A percentile compares a stretch with the other conserved stretches of the same genome.
phyloP scores from a whole-genome alignment of 106 monocot genomes.

The Acanthochlamys bracteata region DNA sequence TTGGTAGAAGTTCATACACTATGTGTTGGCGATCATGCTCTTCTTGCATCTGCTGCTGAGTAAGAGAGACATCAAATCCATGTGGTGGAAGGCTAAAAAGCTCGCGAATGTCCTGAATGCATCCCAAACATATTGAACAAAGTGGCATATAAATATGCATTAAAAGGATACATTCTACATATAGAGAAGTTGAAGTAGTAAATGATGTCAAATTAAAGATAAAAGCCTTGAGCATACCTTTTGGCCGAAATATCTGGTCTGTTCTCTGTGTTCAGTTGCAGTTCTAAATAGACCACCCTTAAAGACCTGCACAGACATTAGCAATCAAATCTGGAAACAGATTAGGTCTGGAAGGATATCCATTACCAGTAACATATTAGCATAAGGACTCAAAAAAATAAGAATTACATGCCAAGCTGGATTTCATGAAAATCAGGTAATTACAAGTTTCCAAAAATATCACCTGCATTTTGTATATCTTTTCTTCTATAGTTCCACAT shows the following conservation, averaged over 20 bases:
- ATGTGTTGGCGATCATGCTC: slow-evolving; percentile 63
- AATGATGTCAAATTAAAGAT: neutral
- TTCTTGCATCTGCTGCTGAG: slow-evolving; percentile 66
- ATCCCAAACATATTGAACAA: neutral
- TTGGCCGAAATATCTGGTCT: slow-evolving; percentile 90
- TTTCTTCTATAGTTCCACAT: slow-evolving; percentile 96
- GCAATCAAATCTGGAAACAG: no score
- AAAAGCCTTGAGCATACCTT: slow-evolving; percentile 31
- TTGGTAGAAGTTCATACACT: slow-evolving; percentile 28
- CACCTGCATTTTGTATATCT: slow-evolving; percentile 98
- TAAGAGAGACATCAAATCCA: slow-evolving; percentile 92
- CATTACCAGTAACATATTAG: neutral
- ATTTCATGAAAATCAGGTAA: no score
- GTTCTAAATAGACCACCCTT: slow-evolving; percentile 89
- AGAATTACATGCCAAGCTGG: no score
- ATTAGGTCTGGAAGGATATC: no score
- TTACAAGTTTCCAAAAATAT: no score
- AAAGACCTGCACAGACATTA: slow-evolving; percentile 56
- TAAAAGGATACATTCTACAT: neutral
- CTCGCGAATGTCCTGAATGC: slow-evolving; percentile 78
- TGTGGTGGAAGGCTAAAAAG: slow-evolving; percentile 81
- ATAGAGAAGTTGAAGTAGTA: neutral
- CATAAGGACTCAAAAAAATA: no score
- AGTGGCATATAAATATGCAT: neutral
- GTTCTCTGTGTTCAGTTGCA: slow-evolving; percentile 94